phyloP scores from a whole-genome alignment of 345 rosid genomes.

The Eucalyptus cloeziana region DNA sequence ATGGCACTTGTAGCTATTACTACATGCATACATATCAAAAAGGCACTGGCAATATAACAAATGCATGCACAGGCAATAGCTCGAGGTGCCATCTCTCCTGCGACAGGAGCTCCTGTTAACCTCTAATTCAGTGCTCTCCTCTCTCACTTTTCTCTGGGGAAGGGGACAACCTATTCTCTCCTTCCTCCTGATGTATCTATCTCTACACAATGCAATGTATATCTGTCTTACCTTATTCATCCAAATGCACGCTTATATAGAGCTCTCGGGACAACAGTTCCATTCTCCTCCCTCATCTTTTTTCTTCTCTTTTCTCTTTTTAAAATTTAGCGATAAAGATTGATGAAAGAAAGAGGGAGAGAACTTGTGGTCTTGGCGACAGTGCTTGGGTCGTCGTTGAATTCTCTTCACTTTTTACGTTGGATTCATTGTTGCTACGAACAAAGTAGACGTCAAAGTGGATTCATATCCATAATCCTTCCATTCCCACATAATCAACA shows the following conservation, averaged over 20 bases:
- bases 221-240: neutral
- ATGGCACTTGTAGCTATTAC: neutral
- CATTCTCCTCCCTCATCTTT: neutral
- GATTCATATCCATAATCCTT: neutral
- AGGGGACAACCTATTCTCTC: neutral
- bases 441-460: neutral
- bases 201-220: neutral
- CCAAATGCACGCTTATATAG: neutral
- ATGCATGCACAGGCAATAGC: neutral
- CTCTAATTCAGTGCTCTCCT: neutral
- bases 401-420: neutral
- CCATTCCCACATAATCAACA: neutral
- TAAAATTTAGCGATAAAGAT: neutral
- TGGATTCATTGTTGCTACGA: neutral
- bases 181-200: neutral
- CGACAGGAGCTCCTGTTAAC: neutral
- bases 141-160: neutral
- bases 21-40: neutral
- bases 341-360: neutral
- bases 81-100: neutral
- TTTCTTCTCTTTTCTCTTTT: neutral
- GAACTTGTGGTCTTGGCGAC: neutral
- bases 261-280: neutral
- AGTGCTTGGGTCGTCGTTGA: neutral
- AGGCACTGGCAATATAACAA: neutral